Conservation (phyloP, 164 flowering plant genomes). For the Cinnamomum chago region DNA sequence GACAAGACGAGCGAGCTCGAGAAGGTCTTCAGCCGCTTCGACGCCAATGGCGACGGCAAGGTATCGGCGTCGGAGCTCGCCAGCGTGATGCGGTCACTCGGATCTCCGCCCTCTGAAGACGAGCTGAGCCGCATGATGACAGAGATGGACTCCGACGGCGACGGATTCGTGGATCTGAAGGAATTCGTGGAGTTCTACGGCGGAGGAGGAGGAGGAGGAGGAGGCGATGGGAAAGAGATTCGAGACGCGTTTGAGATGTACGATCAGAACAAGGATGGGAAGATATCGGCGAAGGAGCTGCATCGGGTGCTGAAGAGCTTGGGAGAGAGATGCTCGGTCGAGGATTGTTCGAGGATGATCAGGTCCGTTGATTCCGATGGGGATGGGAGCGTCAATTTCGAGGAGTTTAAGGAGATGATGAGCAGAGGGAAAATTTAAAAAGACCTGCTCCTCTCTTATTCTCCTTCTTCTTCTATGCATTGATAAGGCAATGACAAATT, state of each 20-base stretch:
- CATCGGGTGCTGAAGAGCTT: constrained; percentile 14
- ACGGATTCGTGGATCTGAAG: not conserved
- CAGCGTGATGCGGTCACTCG: not conserved
- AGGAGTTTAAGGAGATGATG: constrained; percentile 22
- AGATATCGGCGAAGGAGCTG: constrained; percentile 17
- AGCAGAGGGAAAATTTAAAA: not conserved
- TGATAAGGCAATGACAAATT: too few species aligned
- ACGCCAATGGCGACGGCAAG: not conserved
- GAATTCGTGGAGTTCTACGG: not conserved
- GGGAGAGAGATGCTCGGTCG: constrained; percentile 12
- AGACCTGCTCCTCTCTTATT: not conserved
- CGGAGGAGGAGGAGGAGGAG: not conserved
- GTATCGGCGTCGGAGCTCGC: not conserved
- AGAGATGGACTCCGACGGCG: constrained; percentile 2
- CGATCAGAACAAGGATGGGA: constrained; percentile 15
- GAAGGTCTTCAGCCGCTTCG: constrained; percentile 1
- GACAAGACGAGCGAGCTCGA: not conserved
- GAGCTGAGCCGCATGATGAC: not conserved
- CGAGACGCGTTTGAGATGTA: constrained; percentile 8
- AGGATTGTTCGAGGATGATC: constrained; percentile 15
- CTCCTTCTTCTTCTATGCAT: not conserved
- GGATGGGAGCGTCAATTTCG: constrained; percentile 18
- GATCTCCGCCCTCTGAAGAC: not conserved
- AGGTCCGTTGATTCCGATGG: constrained; percentile 15
- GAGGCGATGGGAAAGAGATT: not conserved